Evolutionary conservation across 108 stramenopile species (phyloP).

Genomic region (Nitzschia palea): DNA sequence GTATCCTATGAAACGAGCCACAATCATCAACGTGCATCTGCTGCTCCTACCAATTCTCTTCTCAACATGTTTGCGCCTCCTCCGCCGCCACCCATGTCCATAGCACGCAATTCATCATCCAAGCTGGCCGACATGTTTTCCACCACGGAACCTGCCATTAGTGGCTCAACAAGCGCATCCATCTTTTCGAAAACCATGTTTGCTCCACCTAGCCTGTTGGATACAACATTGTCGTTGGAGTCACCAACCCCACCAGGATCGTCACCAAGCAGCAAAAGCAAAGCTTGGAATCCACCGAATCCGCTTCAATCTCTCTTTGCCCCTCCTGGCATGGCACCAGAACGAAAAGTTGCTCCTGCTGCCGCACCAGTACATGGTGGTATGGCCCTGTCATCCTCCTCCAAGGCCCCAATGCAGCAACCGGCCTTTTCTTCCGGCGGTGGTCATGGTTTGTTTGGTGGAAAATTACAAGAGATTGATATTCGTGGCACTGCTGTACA

Average conservation of each 20-base stretch:
- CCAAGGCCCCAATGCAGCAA: neutral
- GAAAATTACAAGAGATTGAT: constrained; percentile 1
- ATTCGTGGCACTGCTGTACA: neutral
- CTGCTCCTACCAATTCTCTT: neutral
- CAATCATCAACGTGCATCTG: neutral
- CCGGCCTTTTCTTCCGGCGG: neutral
- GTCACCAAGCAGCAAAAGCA: neutral
- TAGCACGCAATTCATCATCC: neutral
- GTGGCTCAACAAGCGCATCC: neutral
- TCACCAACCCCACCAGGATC: neutral
- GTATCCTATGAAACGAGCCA: too few species aligned
- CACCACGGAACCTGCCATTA: neutral
- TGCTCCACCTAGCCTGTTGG: neutral
- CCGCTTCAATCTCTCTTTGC: constrained; percentile 21
- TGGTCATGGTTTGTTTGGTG: neutral
- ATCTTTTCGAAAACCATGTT: neutral
- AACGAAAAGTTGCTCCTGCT: neutral
- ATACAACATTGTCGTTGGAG: neutral
- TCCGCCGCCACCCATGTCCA: neutral
- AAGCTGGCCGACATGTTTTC: neutral
- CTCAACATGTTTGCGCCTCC: constrained; percentile 3
- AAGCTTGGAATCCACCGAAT: neutral
- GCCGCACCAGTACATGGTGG: too few species aligned
- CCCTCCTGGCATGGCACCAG: constrained; percentile 25
- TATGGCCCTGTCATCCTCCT: neutral